Evolutionary conservation across 495 filamentous ascomycete genomes (phyloP), one percentile per base, ranked within the genome.

Genomic region (Rostrohypoxylon terebratum): DNA sequence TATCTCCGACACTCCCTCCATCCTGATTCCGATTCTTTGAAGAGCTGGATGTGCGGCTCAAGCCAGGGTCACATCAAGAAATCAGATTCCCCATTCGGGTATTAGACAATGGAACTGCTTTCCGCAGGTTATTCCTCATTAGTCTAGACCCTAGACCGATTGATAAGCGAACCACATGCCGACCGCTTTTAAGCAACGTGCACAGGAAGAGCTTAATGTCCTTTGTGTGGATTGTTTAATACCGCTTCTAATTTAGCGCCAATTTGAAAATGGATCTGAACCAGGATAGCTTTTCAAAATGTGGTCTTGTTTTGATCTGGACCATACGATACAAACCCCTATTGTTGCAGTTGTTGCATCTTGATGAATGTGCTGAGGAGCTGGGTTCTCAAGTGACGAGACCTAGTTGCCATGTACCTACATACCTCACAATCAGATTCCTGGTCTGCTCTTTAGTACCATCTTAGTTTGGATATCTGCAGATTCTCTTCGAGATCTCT

Each of bases 101-200:
- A 51, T 45, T 59, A 25, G 63, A 62, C 40, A 3, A 16, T 50
- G 9, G 14, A 60, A 60, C 7, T 38, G 51, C 50, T 65, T 47
- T 71, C 51, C 59, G 38, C 33, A 28, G 38, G 20, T 44, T 59
- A 51, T 54, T 65, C 54, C 61, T 16, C 40, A 20, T 45, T 23
- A 72, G 69, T 62, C 59, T 68, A 72, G 64, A 42, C 25, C 10
- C 59, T 68, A 72, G 64, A 42, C 25, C 10, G 14, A 38, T 50
- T 55, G 25, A 67, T 67, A 67, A 72, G 69, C 69, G 70, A 48
- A 44, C 70, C 64, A 64, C 25, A 68, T 68, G 70, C 53, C 54
- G 64, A 31, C 36, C 60, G 34, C 23, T 18, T 20, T 55, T 44
- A 51, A 59, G 53, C 59, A 72, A 68, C 64, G 53, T 72, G 69